Percentiles rank a stretch among this genome's conserved stretches.
These are phyloP conservation scores for Lepraria neglecta DNA, from an alignment of 495 filamentous ascomycete species.

Conservation along the genomic window DNA sequence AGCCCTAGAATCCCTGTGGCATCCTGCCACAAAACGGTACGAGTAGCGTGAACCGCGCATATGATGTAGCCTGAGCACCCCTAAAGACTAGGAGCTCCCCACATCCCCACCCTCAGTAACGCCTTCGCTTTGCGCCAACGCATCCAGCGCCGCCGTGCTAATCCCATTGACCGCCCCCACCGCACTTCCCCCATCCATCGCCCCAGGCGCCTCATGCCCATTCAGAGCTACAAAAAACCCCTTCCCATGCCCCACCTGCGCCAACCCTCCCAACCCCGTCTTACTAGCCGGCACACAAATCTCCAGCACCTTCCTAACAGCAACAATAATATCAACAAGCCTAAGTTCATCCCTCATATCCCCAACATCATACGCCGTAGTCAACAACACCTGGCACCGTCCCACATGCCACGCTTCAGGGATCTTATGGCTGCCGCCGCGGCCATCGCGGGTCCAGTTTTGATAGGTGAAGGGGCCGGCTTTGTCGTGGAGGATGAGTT, in stretches of 20 bases:
- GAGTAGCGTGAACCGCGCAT: no score
- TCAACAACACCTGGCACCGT: neutral
- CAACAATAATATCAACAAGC: neutral
- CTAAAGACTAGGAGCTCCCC: no score
- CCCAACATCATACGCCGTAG: fast-evolving
- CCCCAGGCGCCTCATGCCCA: neutral
- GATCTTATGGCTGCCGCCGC: neutral
- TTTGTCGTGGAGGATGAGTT: neutral
- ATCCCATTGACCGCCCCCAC: neutral
- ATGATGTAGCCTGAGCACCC: no score
- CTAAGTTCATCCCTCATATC: neutral
- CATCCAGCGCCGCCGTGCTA: neutral
- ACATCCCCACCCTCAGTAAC: neutral
- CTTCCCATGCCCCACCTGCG: neutral
- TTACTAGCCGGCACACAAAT: neutral
- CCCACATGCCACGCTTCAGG: neutral
- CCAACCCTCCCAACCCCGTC: neutral
- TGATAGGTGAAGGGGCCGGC: neutral
- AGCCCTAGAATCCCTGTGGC: no score
- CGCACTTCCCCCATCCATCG: neutral
- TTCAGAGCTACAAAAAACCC: neutral
- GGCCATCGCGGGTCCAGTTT: neutral
- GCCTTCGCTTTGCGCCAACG: neutral
- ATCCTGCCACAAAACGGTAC: no score
- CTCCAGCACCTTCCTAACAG: neutral